Base-by-base conservation (phyloP, 108 stramenopile genomes). In the Skeletonema potamos region DNA sequence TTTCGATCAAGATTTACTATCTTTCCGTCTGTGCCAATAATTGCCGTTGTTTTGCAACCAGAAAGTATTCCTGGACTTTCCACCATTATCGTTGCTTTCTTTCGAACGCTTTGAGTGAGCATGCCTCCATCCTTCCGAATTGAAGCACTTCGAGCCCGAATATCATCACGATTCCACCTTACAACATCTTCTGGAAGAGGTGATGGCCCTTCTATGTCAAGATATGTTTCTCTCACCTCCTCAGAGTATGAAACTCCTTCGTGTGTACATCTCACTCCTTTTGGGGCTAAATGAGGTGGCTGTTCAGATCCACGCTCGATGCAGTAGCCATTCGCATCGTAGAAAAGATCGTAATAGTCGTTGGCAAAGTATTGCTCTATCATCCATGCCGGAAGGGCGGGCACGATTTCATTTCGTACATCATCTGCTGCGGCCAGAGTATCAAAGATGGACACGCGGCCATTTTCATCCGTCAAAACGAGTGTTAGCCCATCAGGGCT, bases 351-450 rank as follows among this genome's bases (percentile, higher is more conserved):
- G 64, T 94, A 94, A 64, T 94, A 94, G 60, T 94, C 93, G 60
- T 91, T 94, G 13, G 89, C 85, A 76, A 91, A 94, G 71, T 94
- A 94, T 64, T 94, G 93, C 57, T 94, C 91, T 36, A 64, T 62
- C 89, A 94, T 87, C 89, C 89, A 93, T 58, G 20, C 22, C 11
- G 77, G 51, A 15, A 58, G 59, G 20, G 27, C 57, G 0, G 29
- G 11, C 28, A 46, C 36, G 22, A 9, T 65, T n/a, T 37, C 27
- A 36, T 13, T 28, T 18, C 28, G 33, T 37, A 24, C 12, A 12
- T 71, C 33, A 26, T 63, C 60, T 39, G 70, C 27, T 22, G 68
- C 70, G 27, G 27, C 30, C 51, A 54, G 62, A 28, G 80, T 85
- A 68, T 91, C 89, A 56, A 94, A 76, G 6, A 94, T 72, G 18